Evolutionary conservation across 768 basidiomycete genomes (phyloP).

Genomic region (Suillus occidentalis): DNA sequence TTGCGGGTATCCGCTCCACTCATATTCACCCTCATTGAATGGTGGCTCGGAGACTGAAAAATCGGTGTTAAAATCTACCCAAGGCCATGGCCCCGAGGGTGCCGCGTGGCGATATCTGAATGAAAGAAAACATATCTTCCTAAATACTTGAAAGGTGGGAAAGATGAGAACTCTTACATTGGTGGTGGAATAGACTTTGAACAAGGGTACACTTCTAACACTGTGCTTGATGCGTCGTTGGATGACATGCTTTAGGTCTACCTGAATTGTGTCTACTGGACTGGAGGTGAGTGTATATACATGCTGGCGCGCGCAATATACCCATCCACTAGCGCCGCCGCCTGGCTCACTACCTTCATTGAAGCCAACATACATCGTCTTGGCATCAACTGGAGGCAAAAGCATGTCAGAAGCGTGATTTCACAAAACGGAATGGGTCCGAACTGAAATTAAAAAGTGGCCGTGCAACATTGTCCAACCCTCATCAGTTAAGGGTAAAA

Average conservation of each 20-base stretch:
- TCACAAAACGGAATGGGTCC: background rate
- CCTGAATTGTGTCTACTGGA: background rate
- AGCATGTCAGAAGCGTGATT: background rate
- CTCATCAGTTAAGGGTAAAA: background rate
- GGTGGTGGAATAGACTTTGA: background rate
- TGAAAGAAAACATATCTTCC: too few relatives aligned
- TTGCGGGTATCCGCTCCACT: conserved; percentile 47
- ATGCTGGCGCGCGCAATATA: background rate
- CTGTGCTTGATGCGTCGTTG: too few relatives aligned
- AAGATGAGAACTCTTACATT: background rate
- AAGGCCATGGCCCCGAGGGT: conserved; percentile 44
- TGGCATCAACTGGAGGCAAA: background rate
- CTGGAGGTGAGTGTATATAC: background rate
- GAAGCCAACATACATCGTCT: background rate
- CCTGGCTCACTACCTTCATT: background rate
- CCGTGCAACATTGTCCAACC: background rate
- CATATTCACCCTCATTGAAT: background rate
- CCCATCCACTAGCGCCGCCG: too few relatives aligned
- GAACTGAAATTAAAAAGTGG: background rate
- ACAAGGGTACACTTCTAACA: background rate
- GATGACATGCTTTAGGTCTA: too few relatives aligned
- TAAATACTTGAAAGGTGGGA: background rate
- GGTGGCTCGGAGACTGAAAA: conserved; percentile 10
- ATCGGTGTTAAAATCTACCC: conserved; percentile 36
- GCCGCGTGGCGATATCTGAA: conserved; percentile 37